phyloP scores from a whole-genome alignment of 2,329 filamentous ascomycete genomes.

The Sarocladium brachiariae region DNA sequence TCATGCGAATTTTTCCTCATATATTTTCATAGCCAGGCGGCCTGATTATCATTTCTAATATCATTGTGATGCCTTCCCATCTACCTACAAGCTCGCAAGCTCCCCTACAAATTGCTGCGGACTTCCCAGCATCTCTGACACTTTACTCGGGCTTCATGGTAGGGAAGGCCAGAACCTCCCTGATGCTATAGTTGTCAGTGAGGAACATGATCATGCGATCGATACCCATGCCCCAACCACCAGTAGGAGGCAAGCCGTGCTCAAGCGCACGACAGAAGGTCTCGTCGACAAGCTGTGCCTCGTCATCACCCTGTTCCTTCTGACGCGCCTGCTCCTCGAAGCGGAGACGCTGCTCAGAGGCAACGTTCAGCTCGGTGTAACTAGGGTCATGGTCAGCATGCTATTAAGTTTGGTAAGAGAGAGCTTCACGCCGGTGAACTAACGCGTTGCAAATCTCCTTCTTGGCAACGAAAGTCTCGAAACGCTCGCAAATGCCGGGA shows the following conservation, averaged over 20 bases:
- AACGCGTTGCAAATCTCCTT: conserved; percentile 84
- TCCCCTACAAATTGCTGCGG: no score
- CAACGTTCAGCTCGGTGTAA: conserved; percentile 90
- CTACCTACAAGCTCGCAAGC: no score
- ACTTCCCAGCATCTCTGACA: no score
- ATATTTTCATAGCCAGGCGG: conserved; percentile 8
- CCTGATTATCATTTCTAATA: conserved; percentile 10
- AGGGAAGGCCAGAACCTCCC: conserved; percentile 93
- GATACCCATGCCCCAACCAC: conserved; percentile 94
- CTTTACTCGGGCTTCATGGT: conserved; percentile 91
- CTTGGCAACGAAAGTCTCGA: conserved; percentile 80
- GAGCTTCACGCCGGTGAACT: conserved; percentile 12
- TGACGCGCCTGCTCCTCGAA: conserved; percentile 88
- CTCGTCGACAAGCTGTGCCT: conserved; percentile 93
- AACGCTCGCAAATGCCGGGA: conserved; percentile 86
- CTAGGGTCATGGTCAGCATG: conserved; percentile 15
- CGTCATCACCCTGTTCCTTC: conserved; percentile 94
- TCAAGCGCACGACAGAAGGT: conserved; percentile 89
- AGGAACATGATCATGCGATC: conserved; percentile 94
- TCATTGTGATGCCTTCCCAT: conserved; percentile 29
- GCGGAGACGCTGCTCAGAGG: conserved; percentile 84
- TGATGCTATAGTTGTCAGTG: conserved; percentile 88
- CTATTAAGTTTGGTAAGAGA: background rate
- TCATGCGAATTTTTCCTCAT: conserved; percentile 1
- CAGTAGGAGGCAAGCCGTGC: conserved; percentile 86